These are phyloP conservation scores for Yamadazyma triangularis DNA, from an alignment of 1,139 yeast genomes.

Conservation along the genomic window DNA sequence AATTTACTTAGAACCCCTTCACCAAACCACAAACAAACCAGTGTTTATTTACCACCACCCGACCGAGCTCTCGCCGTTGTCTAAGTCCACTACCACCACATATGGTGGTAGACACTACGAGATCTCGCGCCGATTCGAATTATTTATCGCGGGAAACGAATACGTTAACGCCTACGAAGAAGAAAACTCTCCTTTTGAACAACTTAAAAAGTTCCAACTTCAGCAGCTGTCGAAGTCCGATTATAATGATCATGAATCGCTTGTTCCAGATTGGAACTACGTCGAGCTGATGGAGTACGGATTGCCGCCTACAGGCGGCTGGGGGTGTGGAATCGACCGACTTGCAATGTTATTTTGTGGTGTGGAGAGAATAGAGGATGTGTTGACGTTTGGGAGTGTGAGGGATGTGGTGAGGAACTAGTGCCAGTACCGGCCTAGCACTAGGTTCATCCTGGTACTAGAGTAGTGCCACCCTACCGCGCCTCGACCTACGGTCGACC, in stretches of 20 bases:
- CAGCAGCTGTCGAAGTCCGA: slow-evolving; percentile 51
- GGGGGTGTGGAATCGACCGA: slow-evolving; percentile 95
- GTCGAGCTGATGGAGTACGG: slow-evolving; percentile 84
- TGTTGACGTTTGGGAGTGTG: slow-evolving; percentile 76
- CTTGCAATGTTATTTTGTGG: slow-evolving; percentile 74
- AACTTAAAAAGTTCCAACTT: slow-evolving; percentile 50
- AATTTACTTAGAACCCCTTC: slow-evolving; percentile 60
- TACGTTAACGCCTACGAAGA: slow-evolving; percentile 94
- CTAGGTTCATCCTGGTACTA: too few species aligned
- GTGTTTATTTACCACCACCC: slow-evolving; percentile 84
- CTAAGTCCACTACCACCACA: slow-evolving; percentile 50
- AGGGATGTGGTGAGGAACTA: slow-evolving; percentile 48
- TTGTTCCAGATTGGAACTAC: slow-evolving; percentile 70
- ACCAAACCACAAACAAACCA: slow-evolving; percentile 41
- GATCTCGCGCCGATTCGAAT: slow-evolving; percentile 72
- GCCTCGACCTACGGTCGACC: too few species aligned
- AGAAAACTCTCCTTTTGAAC: slow-evolving; percentile 80
- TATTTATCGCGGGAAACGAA: slow-evolving; percentile 77
- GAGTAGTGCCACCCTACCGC: too few species aligned
- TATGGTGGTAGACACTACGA: slow-evolving; percentile 28
- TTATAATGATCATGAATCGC: slow-evolving; percentile 55
- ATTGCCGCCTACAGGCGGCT: slow-evolving; percentile 96
- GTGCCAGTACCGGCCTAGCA: too few species aligned
- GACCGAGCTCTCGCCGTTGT: slow-evolving; percentile 76
- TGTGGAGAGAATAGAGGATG: slow-evolving; percentile 67